Percentiles rank a stretch among this genome's conserved stretches.
phyloP scores from a whole-genome alignment of 441 rosid species.

The Arabidopsis hybrid region DNA sequence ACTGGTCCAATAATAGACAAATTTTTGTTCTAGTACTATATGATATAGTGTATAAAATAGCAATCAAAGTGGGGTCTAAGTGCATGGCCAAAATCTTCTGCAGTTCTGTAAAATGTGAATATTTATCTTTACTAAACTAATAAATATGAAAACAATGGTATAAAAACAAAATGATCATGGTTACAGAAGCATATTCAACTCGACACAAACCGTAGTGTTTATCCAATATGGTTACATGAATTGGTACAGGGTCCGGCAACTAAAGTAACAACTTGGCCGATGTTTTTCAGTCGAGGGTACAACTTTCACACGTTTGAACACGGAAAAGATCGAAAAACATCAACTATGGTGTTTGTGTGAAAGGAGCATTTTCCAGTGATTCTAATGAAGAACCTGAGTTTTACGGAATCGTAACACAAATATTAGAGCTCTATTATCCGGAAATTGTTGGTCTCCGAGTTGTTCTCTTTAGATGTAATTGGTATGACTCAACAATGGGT shows the following conservation, averaged over 20 bases:
- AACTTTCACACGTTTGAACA: slow-evolving; percentile 4
- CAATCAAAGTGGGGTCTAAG: slow-evolving; percentile 33
- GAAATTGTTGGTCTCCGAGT: no score
- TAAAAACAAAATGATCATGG: no score
- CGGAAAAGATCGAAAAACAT: not conserved
- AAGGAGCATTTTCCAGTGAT: not conserved
- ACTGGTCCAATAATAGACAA: slow-evolving; percentile 9
- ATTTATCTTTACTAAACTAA: not conserved
- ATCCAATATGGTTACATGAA: no score
- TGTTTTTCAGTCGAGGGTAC: not conserved
- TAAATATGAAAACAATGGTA: slow-evolving; percentile 12
- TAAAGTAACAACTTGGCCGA: slow-evolving; percentile 20
- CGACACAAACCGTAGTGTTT: not conserved
- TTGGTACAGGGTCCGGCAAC: not conserved
- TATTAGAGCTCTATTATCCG: no score
- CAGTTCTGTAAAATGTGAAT: slow-evolving; percentile 34
- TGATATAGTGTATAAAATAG: slow-evolving; percentile 28
- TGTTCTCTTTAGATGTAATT: no score
- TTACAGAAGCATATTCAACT: no score
- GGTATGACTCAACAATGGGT: no score
- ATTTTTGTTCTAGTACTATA: not conserved
- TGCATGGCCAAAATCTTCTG: slow-evolving; percentile 47
- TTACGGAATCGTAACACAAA: not conserved
- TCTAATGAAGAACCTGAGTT: not conserved
- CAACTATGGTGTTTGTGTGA: slow-evolving; percentile 17